These are phyloP conservation scores for Amanita molliuscula DNA, from an alignment of 768 basidiomycete species.

Conservation along the genomic window DNA sequence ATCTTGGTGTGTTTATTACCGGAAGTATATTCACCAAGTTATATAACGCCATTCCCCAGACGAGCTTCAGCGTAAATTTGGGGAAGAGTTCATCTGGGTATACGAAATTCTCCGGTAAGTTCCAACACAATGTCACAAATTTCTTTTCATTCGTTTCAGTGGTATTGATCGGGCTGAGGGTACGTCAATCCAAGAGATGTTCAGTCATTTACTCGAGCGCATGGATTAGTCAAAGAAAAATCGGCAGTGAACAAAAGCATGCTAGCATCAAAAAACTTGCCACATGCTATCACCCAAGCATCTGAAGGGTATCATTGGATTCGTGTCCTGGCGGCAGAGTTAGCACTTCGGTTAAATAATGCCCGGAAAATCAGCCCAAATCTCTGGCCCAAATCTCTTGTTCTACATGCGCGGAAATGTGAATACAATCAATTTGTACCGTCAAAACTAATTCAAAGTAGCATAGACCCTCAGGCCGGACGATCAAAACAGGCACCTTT, in stretches of 20 bases:
- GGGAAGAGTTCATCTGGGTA: slow-evolving; percentile 82
- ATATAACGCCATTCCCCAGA: slow-evolving; percentile 28
- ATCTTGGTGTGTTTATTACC: slow-evolving; percentile 34
- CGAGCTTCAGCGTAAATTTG: slow-evolving; percentile 73
- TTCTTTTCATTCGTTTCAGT: slow-evolving; percentile 23
- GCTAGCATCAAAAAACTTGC: slow-evolving; percentile 93
- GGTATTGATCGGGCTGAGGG: slow-evolving; percentile 89
- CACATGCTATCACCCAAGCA: slow-evolving; percentile 60
- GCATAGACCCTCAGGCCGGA: slow-evolving; percentile 49
- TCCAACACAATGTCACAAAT: background rate
- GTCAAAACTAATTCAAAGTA: slow-evolving; percentile 2
- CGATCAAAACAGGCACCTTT: slow-evolving; percentile 83
- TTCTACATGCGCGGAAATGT: slow-evolving; percentile 71
- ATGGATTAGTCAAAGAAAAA: slow-evolving; percentile 70
- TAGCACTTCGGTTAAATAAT: slow-evolving; percentile 77
- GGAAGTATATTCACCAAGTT: background rate
- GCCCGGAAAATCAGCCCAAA: slow-evolving; percentile 63
- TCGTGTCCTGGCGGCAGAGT: slow-evolving; percentile 81
- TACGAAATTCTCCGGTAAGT: slow-evolving; percentile 80
- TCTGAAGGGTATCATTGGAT: slow-evolving; percentile 87
- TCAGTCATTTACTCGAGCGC: background rate
- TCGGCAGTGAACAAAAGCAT: slow-evolving; percentile 78
- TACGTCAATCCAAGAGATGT: slow-evolving; percentile 16
- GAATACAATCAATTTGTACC: background rate
- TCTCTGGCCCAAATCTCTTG: slow-evolving; percentile 89